Base-by-base conservation (phyloP, 768 basidiomycete genomes). In the Trametes cinnabarina region DNA sequence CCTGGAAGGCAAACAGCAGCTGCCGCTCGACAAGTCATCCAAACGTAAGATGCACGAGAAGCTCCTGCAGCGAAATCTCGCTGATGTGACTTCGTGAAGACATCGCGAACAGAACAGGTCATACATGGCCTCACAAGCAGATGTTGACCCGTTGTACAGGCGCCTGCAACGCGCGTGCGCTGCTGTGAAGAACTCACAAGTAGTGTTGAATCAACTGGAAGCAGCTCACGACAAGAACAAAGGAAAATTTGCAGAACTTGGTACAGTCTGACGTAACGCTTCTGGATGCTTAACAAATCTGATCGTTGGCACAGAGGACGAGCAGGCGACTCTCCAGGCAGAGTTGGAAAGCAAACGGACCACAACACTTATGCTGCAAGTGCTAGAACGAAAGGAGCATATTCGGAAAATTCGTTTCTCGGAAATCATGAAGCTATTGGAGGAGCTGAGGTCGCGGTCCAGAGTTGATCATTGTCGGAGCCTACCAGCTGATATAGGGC, bases 351-450 rank as follows among this genome's bases (percentile, higher is more conserved):
- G 41, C 20, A 51, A 58, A 39, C 57, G 57, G 3, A 10, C 42
- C 12, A 44, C 56, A 1, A n/a, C 9, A 12, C 34, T 53, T 2
- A 35, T 64, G 1, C 40, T 64, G 9, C 22, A 51, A 15, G 37
- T 61, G 2, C 50, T 64, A 2, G 57, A 64, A 32, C 48, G 57
- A n/a, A 64, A 64, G 40, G 59, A 64, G 26, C 34, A 42, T 9
- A 47, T 61, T 19, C 63, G 63, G 1, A 48, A 34, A 9, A 35
- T 41, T 12, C 52, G 63, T 12, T 51, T 61, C 19, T 10, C 41
- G 1, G 48, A 58, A 32, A 41, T 61, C 10, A 35, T 23, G 2
- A 19, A 12, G 15, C 44, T 61, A 3, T 19, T 61, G n/a, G 32
- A 51, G 1, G 35, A 42, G 32, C 53, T 64, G 2, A n/a, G 48